A percentile compares a stretch with the other conserved stretches of the same genome.
These are phyloP conservation scores for Phytomonas sp. DNA, from an alignment of 208 protist genomes.

Conservation along the genomic window DNA sequence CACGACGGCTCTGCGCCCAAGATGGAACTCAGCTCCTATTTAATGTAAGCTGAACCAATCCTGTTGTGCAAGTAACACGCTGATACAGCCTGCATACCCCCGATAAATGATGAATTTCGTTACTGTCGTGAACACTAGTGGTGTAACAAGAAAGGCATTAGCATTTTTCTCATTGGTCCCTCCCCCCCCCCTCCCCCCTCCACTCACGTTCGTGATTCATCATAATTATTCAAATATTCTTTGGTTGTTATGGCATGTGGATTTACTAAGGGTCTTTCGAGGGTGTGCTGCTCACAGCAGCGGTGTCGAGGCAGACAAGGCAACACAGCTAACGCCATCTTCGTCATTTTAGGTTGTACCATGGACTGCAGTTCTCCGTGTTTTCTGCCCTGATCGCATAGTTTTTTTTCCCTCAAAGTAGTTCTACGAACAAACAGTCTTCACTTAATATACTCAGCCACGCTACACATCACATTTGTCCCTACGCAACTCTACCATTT, in stretches of 20 bases:
- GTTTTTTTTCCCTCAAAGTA: neutral
- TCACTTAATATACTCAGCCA: neutral
- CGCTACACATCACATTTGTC: neutral
- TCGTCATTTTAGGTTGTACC: neutral
- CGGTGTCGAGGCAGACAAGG: neutral
- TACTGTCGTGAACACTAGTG: neutral
- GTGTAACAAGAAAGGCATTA: neutral
- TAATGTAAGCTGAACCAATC: too few relatives aligned
- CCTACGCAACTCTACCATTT: neutral
- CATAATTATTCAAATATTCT: neutral
- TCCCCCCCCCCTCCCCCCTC: neutral
- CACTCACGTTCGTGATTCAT: neutral
- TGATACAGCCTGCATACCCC: neutral
- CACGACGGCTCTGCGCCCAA: neutral
- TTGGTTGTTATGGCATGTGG: neutral
- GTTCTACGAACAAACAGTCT: neutral
- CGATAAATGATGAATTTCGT: neutral
- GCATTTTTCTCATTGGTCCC: neutral
- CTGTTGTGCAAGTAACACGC: too few relatives aligned
- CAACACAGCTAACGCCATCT: neutral
- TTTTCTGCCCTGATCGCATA: neutral
- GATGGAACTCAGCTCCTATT: neutral
- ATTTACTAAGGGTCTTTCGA: neutral
- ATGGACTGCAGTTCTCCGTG: neutral
- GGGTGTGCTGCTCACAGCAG: neutral